phyloP scores from a whole-genome alignment of 1,284 basidiomycete species.

The Inonotus hispidus region DNA sequence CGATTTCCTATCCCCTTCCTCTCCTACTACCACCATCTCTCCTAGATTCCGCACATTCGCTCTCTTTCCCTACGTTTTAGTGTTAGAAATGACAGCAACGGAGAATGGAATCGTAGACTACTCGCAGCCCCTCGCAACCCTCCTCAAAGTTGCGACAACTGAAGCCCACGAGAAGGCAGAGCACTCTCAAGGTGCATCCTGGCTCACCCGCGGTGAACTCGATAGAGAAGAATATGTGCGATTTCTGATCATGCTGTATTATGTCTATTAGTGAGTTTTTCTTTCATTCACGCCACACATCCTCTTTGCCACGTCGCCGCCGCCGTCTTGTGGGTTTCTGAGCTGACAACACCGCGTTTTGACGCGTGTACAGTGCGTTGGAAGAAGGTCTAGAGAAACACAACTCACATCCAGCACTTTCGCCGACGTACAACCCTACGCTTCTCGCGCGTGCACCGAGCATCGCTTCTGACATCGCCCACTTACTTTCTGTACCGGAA shows the following conservation, averaged over 20 bases:
- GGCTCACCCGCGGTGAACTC: conserved; percentile 57
- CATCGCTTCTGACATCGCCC: conserved; percentile 62
- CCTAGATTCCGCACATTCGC: background rate
- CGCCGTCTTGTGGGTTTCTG: too few species aligned
- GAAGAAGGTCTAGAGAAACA: conserved; percentile 63
- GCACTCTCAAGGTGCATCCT: conserved; percentile 53
- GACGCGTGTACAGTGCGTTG: conserved; percentile 41
- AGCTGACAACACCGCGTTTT: background rate
- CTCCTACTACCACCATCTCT: background rate
- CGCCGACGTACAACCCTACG: conserved; percentile 67
- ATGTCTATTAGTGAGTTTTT: conserved; percentile 66
- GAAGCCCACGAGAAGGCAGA: conserved; percentile 59
- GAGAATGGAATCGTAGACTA: conserved; percentile 9
- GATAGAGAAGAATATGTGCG: conserved; percentile 61
- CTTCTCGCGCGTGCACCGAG: conserved; percentile 56
- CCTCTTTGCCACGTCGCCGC: background rate
- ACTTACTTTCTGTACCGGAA: conserved; percentile 53
- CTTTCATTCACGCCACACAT: conserved; percentile 4
- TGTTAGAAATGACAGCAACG: conserved; percentile 3
- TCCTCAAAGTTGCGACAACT: conserved; percentile 52
- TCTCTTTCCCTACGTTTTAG: background rate
- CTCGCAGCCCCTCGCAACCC: conserved; percentile 30
- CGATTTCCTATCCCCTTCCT: background rate
- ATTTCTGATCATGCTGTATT: conserved; percentile 73
- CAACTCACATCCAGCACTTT: conserved; percentile 54